Conservation (phyloP, 1,284 basidiomycete genomes). For the Leccinum subspadiceum region DNA sequence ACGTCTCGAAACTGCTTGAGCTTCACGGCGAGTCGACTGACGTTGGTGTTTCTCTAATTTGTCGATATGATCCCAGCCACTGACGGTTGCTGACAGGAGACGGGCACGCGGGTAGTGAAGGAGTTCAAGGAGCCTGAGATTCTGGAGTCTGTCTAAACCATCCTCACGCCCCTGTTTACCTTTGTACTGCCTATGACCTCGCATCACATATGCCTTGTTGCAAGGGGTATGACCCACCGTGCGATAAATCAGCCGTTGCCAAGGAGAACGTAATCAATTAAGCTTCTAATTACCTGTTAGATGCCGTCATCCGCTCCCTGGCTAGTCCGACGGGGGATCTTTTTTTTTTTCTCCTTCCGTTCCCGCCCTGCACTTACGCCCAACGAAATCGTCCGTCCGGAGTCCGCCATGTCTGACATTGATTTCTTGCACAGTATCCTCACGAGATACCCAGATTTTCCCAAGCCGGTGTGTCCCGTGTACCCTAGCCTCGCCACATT, state of each 20-base stretch:
- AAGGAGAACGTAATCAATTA: not conserved
- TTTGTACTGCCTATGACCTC: conserved; percentile 43
- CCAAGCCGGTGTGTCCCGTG: conserved; percentile 68
- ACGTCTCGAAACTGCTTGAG: conserved; percentile 92
- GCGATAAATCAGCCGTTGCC: not conserved
- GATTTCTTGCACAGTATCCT: conserved; percentile 69
- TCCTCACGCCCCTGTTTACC: conserved; percentile 34
- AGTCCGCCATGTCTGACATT: conserved; percentile 67
- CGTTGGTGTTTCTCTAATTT: conserved; percentile 48
- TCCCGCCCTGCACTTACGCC: conserved; percentile 4
- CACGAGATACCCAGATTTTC: conserved; percentile 76
- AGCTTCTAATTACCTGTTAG: not conserved
- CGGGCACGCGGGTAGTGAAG: conserved; percentile 82
- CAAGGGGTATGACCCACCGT: conserved; percentile 28
- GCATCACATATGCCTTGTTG: conserved; percentile 34
- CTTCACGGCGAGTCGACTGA: conserved; percentile 93
- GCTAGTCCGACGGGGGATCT: not conserved
- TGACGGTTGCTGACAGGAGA: conserved; percentile 57
- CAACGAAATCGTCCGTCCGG: not conserved
- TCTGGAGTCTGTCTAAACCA: conserved; percentile 74
- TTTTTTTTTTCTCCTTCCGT: conserved; percentile 9
- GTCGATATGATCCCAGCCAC: conserved; percentile 12
- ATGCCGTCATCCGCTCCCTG: not conserved
- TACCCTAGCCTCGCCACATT: not conserved
- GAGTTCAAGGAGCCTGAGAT: conserved; percentile 94